Evolutionary conservation across 441 rosid species (phyloP), one percentile per base, ranked within the genome.

Genomic region (Flueggea neowawraea): DNA sequence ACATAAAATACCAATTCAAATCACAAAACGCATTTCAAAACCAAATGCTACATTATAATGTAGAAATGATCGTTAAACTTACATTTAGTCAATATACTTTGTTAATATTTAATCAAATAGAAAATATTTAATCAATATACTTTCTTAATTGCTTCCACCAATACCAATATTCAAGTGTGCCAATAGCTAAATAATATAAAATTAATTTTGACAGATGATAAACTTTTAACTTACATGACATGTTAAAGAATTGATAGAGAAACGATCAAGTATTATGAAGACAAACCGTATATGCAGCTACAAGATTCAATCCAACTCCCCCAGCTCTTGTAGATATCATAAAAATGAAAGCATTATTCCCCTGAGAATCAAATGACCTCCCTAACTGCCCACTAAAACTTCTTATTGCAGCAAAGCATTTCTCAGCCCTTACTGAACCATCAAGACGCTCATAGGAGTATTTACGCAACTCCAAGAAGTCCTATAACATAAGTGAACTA

Each of bases 281-380:
- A 78, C 90, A 72, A 69, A 88, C 97, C 6, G 92, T 90, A 62
- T 92, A 96, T 64, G 97, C 98, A 68, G 97, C 89, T 48, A 86
- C 89, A 67, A 90, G 98, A 80, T 88, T 92, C 74, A 90, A 84
- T 71, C 98, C 97, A 71, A 90, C 89, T 75, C 96, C 96, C 39
- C 98, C 98, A 50, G 98, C 98, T 80, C 96, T 83, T 55, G 96
- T 92, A 45, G 98, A 92, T 72, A 92, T 92, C 84, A 92, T 65
- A 71, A 89, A 90, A 70, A 89, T 80, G 77, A 92, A 89, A 56
- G 90, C 84, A 78, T 68, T 63, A 71, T 71, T 75, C 71, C 69
- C 73, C 45, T 75, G 70, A 65, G 73, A 66, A 69, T 77, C 80
- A 55, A 78, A 66, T 55, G 47, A 55, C 57, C 64, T 67, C 44